Evolutionary conservation across 73 alveolate species (phyloP).

Genomic region (Loxodes magnus): DNA sequence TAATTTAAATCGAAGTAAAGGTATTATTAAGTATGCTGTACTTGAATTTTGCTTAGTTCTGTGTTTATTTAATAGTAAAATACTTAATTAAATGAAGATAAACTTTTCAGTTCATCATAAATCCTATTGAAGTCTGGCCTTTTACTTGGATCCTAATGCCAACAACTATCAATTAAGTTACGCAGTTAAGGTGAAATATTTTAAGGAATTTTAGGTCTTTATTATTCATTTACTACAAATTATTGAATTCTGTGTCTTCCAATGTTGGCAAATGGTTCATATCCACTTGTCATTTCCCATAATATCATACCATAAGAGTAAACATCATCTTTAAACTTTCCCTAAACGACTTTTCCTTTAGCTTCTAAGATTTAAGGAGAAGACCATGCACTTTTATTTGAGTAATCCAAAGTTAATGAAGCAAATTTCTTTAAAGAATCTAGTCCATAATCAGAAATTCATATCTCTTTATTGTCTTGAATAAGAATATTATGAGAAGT

Average conservation of each 20-base stretch:
- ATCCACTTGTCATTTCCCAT: conserved; percentile 7
- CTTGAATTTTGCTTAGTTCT: conserved; percentile 34
- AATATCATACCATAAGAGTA: conserved; percentile 3
- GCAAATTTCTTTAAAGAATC: conserved; percentile 9
- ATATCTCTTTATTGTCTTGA: neutral
- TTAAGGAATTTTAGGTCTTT: neutral
- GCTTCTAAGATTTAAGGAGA: conserved; percentile 7
- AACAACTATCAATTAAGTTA: neutral
- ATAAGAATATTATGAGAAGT: conserved; percentile 1
- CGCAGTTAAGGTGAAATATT: neutral
- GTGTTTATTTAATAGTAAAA: conserved; percentile 41
- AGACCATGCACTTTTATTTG: conserved; percentile 10
- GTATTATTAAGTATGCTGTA: neutral
- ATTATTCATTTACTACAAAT: neutral
- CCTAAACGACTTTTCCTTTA: neutral
- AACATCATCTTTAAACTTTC: neutral
- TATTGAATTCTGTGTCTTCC: neutral
- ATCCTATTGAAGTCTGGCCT: conserved; percentile 28
- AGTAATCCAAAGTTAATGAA: neutral
- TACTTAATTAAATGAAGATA: conserved; percentile 38
- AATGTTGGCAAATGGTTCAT: neutral
- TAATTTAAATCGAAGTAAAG: too few relatives aligned
- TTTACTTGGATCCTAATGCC: conserved; percentile 7
- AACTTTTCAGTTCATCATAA: neutral
- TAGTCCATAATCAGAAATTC: conserved; percentile 1